Base-by-base conservation (phyloP, 208 protist genomes). In the Acanthamoeba quina region DNA sequence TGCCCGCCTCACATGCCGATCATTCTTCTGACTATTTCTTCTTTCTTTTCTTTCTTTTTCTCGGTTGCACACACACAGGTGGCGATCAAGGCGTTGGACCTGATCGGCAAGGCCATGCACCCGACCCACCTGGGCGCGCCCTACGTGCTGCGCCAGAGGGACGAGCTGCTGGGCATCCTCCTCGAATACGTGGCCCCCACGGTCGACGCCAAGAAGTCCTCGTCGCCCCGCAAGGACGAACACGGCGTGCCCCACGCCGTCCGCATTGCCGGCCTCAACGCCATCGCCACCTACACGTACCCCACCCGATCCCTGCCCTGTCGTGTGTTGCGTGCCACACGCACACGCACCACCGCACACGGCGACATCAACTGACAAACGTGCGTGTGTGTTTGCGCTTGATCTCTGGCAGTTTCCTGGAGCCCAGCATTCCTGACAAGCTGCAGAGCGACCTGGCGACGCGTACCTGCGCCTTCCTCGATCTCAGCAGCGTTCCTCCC, bases 101-200 rank as follows among this genome's bases (percentile, higher is more conserved):
- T 95, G 21, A 95, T 96, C 70, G 94, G 82, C 31, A 96, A 95
- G 90, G 93, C 94, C 11, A 52, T 97, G 52, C 94, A 96, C 58
- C 85, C 66, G 13, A 29, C 62, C 17, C 94, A 95, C 74, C 49
- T 96, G 9, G 47, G 31, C 31, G 60, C 49, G 9, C 56, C 62
- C 21, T 96, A 76, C 58, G 26, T 92, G 17, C 82, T 96, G 11
- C 93, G 94, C 58, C 82, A 94, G 74, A 76, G 96, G 58, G 82
- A 95, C 52, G 94, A 96, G 6, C 34, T 97, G 2, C 47, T 97
- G 26, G 66, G 62, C 37, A 26, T 78, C 9, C 21, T 97, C n/a
- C 68, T 95, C 26, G 47, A 15, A 0, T 96, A 93, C 54, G 94
- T 97, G 91, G 68, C 82, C 13, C 19, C 74, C 3, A 74, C 47